Base-by-base conservation (phyloP, 2,329 filamentous ascomycete genomes). In the Epichloe baconii region DNA sequence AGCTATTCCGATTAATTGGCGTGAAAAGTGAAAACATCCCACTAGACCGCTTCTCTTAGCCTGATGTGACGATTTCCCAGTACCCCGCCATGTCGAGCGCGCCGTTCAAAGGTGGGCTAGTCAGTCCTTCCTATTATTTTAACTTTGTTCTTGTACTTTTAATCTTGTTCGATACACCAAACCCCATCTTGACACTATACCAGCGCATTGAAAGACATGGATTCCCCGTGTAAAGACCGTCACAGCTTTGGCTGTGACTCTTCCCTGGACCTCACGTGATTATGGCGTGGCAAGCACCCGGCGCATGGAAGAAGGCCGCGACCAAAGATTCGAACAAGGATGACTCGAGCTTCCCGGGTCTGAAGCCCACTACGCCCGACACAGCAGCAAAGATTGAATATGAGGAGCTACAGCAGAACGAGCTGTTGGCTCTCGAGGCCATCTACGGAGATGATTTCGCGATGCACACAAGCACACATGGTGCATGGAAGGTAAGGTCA, bases 371-470 rank as follows among this genome's bases (percentile, higher is more conserved):
- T 53, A 68, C 68, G 58, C 64, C 69, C 53, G 65, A 71, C 53
- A 59, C 68, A 46, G 62, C 64, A 43, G 62, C 68, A 48, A 78
- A 71, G 58, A 76, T 77, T 15, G 72, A 89, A 62, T 95, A 96
- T 70, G 80, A 83, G 57, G 85, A 94, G 68, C 81, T 86, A 36
- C 93, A 97, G 69, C 76, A 85, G 61, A 86, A 95, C 64, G 93
- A 97, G 70, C 76, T 95, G 52, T 79, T 93, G 64, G 91, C 83
- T 44, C 75, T 97, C 53, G 78, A 85, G 61, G 86, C 91, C 42
- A 94, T 97, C 47, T 97, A 93, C 63, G 85, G 83, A 58, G 88
- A 95, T 53, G 90, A 96, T 63, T 96, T 88, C 62, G 76, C 85
- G 59, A 81, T 85, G 64, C 79, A 88, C 60, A 79, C 84, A 61